phyloP scores from a whole-genome alignment of 805 yeast species.

The Lachancea lanzarotensis region DNA sequence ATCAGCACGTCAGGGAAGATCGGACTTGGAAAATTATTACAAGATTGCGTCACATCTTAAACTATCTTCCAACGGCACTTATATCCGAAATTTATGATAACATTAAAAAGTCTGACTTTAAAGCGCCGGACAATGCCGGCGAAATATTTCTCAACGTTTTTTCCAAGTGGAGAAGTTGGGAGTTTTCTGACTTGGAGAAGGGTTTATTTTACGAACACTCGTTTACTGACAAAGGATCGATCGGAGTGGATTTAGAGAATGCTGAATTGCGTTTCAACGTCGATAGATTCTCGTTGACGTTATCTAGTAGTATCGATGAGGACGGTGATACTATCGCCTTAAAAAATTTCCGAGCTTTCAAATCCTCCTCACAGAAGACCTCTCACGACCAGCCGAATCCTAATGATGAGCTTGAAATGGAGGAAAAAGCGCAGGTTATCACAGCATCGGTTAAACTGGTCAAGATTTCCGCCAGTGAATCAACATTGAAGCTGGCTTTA shows the following conservation, averaged over 20 bases:
- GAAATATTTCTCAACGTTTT: constrained; percentile 53
- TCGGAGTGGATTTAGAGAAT: constrained; percentile 30
- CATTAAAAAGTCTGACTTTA: constrained; percentile 34
- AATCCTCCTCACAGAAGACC: not conserved
- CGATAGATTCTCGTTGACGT: constrained; percentile 54
- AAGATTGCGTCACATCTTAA: constrained; percentile 66
- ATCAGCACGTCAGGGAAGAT: constrained; percentile 67
- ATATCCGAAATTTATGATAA: constrained; percentile 25
- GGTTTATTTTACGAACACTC: constrained; percentile 49
- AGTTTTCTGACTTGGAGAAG: constrained; percentile 55
- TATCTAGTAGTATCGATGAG: constrained; percentile 5
- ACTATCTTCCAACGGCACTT: constrained; percentile 54
- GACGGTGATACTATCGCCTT: constrained; percentile 8
- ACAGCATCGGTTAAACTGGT: not conserved
- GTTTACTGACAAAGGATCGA: constrained; percentile 16
- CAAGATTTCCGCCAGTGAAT: not conserved
- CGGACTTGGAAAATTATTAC: constrained; percentile 86
- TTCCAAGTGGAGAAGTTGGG: constrained; percentile 88
- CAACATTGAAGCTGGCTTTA: not conserved
- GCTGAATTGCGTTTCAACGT: constrained; percentile 69
- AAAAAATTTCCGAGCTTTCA: constrained; percentile 1
- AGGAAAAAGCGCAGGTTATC: not conserved
- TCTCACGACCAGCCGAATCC: not conserved
- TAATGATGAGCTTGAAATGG: not conserved
- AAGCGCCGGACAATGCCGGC: constrained; percentile 47